Base-by-base conservation (phyloP, 768 basidiomycete species). In the Tubosaeta brunneosetosa region DNA sequence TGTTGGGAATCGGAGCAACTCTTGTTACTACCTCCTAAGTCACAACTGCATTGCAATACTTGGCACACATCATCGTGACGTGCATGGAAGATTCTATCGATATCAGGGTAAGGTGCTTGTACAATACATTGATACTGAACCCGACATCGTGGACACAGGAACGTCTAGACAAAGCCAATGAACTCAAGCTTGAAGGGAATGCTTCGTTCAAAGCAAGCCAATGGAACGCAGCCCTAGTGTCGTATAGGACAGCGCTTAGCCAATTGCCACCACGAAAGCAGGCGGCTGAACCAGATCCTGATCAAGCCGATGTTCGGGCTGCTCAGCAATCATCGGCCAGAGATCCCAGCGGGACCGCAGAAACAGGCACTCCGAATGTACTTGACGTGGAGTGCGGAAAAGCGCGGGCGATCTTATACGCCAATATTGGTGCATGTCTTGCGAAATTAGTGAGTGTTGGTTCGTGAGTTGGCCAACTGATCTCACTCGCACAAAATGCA, bases 361-460 rank as follows among this genome's bases (percentile, higher is more conserved):
- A 25, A 34, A 38, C 66, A 50, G 59, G 59, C 22, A 19, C 56
- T 32, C 62, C 71, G 19, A 58, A 65, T 13, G 70, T 67, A 31
- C 53, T 78, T n/a, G 75, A 82, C 34, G 38, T 58, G 34, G 74
- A 82, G 47, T 79, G 75, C 56, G 71, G 74, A 12, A 84, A 83
- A 61, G 74, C 79, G 25, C 79, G 90, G 49, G 83, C 91, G 29
- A 75, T 90, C 14, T 66, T 94, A 58, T 80, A 88, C 65, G 85
- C 88, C n/a, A 97, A 97, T 64, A 83, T 95, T 36, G 93, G 79
- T 0, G 94, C 93, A 47, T 94, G 92, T 61, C 75, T 84, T 64
- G 76, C 89, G 6, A 90, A 91, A 62, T 68, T 90, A 68, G 92
- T 90, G 61, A 63, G 84, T 61, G 29, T 29, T 29, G 29, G 29